Evolutionary conservation across 1,139 yeast genomes (phyloP), one percentile per base, ranked within the genome.

Genomic region (Scheffersomyces parashehatae): DNA sequence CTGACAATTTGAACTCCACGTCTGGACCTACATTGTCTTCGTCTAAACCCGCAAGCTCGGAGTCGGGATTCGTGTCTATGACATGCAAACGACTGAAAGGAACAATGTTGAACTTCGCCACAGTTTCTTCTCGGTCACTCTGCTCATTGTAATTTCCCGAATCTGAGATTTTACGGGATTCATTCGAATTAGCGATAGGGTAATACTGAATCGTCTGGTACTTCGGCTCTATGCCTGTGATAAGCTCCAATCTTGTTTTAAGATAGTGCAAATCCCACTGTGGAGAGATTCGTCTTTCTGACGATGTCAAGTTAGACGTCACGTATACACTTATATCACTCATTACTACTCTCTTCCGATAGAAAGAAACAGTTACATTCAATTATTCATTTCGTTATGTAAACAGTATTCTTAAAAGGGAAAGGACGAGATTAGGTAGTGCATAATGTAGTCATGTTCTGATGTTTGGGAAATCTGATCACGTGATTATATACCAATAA

Each of bases 191-290:
- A 5, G 74, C 60, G 1, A 70, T 55, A 1, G 76, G 72, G 52
- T 78, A 81, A 41, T 82, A 63, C 39, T 70, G 73, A 24, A 88
- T 64, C 20, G 67, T 65, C 62, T 88, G 96, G 49, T 62, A 68
- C 20, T 59, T 45, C 1, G 89, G 88, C 4, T 84, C 81, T 36
- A 91, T 80, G 1, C 98, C 98, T 0, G 97, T 89, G 47, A 88
- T 78, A 20, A 73, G 75, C 56, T 88, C 95, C 14, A 90, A 63
- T 48, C 79, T 75, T 33, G 68, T 58, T 53, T 83, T 80, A 45
- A 90, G 70, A 50, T 81, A 70, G 4, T 62, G 63, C 30, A 88
- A 50, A 0, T 79, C 64, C 89, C 95, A 86, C 38, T 73, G 75
- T 0, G 82, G 79, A 0, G 87, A 78, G 28, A 90, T 67, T 38